Percentiles rank a stretch among this genome's conserved stretches.
These are phyloP conservation scores for Postia placenta DNA, from an alignment of 768 basidiomycete genomes.

Conservation along the genomic window DNA sequence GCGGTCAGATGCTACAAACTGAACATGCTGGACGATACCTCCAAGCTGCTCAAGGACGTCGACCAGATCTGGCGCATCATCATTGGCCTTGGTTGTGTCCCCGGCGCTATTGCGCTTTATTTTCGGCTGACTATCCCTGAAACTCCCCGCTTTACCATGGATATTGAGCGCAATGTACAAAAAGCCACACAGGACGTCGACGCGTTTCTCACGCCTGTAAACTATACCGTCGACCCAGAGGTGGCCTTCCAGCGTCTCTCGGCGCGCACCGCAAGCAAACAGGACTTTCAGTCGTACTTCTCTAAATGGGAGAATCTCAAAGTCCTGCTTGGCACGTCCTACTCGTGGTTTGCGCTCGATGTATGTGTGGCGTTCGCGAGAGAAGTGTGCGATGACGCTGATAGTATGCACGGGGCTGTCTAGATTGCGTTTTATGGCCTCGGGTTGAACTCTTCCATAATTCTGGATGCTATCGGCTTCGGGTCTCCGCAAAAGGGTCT, in stretches of 20 bases:
- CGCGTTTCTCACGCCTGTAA: slow-evolving; percentile 34
- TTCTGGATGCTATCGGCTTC: slow-evolving; percentile 31
- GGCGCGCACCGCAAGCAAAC: slow-evolving; percentile 33
- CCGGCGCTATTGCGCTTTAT: slow-evolving; percentile 38
- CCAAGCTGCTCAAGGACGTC: slow-evolving; percentile 39
- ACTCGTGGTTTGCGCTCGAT: slow-evolving; percentile 89
- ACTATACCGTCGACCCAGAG: slow-evolving; percentile 45
- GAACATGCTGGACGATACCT: slow-evolving; percentile 39
- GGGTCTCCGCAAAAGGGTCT: slow-evolving; percentile 9
- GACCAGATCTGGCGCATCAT: slow-evolving; percentile 50
- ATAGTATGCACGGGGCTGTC: background rate
- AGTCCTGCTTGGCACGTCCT: slow-evolving; percentile 74
- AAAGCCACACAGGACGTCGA: slow-evolving; percentile 38
- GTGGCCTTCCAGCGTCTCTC: slow-evolving; percentile 45
- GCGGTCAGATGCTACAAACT: slow-evolving; percentile 65
- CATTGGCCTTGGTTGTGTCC: slow-evolving; percentile 43
- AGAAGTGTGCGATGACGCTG: too few species aligned
- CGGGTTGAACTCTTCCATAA: slow-evolving; percentile 39
- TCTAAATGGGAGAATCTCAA: slow-evolving; percentile 73
- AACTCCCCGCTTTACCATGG: slow-evolving; percentile 44
- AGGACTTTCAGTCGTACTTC: slow-evolving; percentile 64
- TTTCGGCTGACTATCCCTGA: slow-evolving; percentile 44
- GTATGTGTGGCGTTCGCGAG: slow-evolving; percentile 34
- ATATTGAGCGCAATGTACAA: slow-evolving; percentile 41
- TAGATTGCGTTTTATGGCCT: slow-evolving; percentile 44